These are phyloP conservation scores for Aethionema arabicum DNA, from an alignment of 345 rosid species.

Conservation along the genomic window DNA sequence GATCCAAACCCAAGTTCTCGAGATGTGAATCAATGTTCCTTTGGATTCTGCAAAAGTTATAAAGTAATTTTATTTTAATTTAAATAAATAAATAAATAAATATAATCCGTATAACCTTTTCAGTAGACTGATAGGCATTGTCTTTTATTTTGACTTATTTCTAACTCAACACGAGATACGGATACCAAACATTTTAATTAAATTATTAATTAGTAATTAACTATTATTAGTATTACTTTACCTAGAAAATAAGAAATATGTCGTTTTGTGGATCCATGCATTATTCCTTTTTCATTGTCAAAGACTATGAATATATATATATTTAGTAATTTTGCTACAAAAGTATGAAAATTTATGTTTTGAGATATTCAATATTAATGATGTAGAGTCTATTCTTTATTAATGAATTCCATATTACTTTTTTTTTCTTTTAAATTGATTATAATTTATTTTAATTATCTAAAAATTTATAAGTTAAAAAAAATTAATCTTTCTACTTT, in stretches of 20 bases:
- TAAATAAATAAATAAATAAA: neutral
- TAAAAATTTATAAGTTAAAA: no score
- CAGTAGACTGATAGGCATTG: slow-evolving; percentile 29
- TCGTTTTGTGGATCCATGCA: slow-evolving; percentile 33
- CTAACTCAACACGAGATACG: slow-evolving; percentile 19
- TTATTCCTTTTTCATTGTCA: slow-evolving; percentile 23
- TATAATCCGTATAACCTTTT: neutral
- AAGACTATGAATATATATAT: neutral
- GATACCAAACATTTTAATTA: neutral
- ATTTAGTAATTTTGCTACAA: no score
- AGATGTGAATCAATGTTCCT: slow-evolving; percentile 30
- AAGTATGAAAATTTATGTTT: no score
- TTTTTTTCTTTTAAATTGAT: no score
- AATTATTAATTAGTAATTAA: neutral
- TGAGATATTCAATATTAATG: no score
- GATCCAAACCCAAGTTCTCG: slow-evolving; percentile 35
- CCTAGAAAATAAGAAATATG: slow-evolving; percentile 23
- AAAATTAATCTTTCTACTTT: no score
- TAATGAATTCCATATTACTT: no score
- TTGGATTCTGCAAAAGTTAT: slow-evolving; percentile 21
- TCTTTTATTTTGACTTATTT: slow-evolving; percentile 37
- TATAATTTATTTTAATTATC: no score
- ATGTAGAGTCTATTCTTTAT: no score
- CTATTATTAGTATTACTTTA: neutral
- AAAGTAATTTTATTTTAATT: neutral